A percentile compares a stretch with the other conserved stretches of the same genome.
Conservation (phyloP, 495 filamentous ascomycete species). For the Penicillium malachiteum region DNA sequence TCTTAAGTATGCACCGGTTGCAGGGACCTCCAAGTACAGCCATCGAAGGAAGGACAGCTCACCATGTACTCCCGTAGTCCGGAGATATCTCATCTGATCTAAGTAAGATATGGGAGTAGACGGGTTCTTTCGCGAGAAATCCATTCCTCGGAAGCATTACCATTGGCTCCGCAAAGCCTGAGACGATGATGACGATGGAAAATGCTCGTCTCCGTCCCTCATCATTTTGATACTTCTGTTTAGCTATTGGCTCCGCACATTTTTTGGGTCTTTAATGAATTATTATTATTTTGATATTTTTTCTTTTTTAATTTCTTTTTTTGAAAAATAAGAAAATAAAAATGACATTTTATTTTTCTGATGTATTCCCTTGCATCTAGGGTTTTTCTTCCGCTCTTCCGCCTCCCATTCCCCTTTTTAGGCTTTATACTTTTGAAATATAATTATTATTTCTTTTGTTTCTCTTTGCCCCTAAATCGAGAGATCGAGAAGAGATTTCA, state of each 20-base stretch:
- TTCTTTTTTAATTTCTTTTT: neutral
- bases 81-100: too few species aligned
- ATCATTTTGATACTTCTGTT: conserved; percentile 11
- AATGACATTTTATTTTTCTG: conserved; percentile 1
- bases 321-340: neutral
- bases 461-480: conserved; percentile 14
- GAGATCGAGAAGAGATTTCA: neutral
- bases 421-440: conserved; percentile 2
- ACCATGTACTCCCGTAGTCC: too few species aligned
- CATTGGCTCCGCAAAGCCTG: conserved; percentile 7
- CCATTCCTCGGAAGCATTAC: conserved; percentile 7
- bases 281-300: neutral
- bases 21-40: too few species aligned
- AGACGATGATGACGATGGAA: conserved; percentile 12
- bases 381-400: conserved; percentile 23
- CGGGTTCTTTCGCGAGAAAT: neutral
- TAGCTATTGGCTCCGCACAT: conserved; percentile 28
- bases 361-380: conserved; percentile 24
- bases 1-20: too few species aligned
- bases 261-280: neutral
- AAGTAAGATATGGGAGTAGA: conserved; percentile 9
- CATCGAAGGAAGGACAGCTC: too few species aligned
- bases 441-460: neutral
- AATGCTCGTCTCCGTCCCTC: conserved; percentile 4
- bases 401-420: conserved; percentile 8